Base-by-base conservation (phyloP, 225 moss, liverwort and hornwort species). In the Sphagnum contortum region DNA sequence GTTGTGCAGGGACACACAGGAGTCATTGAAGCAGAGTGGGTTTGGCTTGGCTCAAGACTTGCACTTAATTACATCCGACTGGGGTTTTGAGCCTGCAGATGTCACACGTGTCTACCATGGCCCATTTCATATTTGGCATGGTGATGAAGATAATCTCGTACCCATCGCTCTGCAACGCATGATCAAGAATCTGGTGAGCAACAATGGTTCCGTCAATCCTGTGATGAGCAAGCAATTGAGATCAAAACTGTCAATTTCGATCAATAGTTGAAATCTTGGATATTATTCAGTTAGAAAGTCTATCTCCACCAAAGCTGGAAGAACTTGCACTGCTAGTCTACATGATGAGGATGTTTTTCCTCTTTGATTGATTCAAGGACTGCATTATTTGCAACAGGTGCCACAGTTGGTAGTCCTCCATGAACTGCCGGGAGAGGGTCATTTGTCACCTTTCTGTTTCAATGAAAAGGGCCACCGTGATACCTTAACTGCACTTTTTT, bases 41-140 rank as follows among this genome's bases (percentile, higher is more conserved):
- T 76, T 76, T 72, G 86, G 86, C 48, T 70, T 86, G 69, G 77
- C 79, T 47, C 79, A 82, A 75, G 82, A 86, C 51, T 67, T 75
- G 68, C 66, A 74, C 44, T 48, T 73, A 3, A 73, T 86, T 59
- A 74, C 79, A 50, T 60, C 48, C 50, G 55, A 71, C 53, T 82
- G 86, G 86, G 86, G 77, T 0, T 86, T 80, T 64, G 79, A 86
- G 47, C 74, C 76, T 48, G 65, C 79, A 12, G 86, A 86, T 29
- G 79, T 86, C 57, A 64, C 60, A 62, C 54, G 70, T 5, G 64
- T 9, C 9, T 86, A 77, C 59, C 47, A 67, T 50, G 86, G 86
- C 56, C 64, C 72, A 2, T 50, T 82, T 3, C 82, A 82, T 64
- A 79, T 86, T 58, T 82, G 79, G 48, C 65, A 71, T 0, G 86